Conservation (phyloP, 768 basidiomycete genomes). For the Boletales sp. region DNA sequence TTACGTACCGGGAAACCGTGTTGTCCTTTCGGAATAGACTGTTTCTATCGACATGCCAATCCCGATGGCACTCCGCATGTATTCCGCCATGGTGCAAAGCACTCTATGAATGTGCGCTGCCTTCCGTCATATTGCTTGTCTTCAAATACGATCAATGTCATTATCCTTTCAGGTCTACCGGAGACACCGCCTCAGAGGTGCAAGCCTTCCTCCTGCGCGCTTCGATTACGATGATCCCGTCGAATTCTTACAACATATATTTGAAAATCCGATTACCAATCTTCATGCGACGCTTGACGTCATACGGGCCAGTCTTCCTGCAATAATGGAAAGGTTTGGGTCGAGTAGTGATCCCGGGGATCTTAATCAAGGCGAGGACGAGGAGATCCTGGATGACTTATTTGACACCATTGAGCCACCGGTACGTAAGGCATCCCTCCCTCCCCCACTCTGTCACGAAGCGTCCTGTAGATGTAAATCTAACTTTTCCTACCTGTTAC, state of each 20-base stretch:
- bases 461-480: conserved; percentile 29
- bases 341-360: conserved; percentile 7
- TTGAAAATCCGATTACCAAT: conserved; percentile 45
- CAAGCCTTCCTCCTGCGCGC: conserved; percentile 25
- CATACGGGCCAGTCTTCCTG: conserved; percentile 32
- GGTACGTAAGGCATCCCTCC: conserved; percentile 20
- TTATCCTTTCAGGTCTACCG: conserved; percentile 21
- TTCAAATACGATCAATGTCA: conserved; percentile 8
- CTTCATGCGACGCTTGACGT: conserved; percentile 38
- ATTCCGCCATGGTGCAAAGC: conserved; percentile 53
- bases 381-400: conserved; percentile 6
- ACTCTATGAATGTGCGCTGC: conserved; percentile 48
- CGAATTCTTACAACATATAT: conserved; percentile 47
- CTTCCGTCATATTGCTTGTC: conserved; percentile 29
- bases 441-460: conserved; percentile 24
- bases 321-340: conserved; percentile 23
- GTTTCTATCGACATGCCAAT: conserved; percentile 73
- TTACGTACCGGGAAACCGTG: conserved; percentile 42
- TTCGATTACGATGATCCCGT: conserved; percentile 30
- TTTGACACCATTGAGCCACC: conserved; percentile 16
- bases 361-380: conserved; percentile 36
- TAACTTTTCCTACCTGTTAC: conserved; percentile 21
- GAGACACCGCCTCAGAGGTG: conserved; percentile 18
- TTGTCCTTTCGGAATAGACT: conserved; percentile 79
- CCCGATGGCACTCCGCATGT: conserved; percentile 60